Evolutionary conservation across 164 flowering plant genomes (phyloP), one percentile per base, ranked within the genome.

Genomic region (Santalum album): DNA sequence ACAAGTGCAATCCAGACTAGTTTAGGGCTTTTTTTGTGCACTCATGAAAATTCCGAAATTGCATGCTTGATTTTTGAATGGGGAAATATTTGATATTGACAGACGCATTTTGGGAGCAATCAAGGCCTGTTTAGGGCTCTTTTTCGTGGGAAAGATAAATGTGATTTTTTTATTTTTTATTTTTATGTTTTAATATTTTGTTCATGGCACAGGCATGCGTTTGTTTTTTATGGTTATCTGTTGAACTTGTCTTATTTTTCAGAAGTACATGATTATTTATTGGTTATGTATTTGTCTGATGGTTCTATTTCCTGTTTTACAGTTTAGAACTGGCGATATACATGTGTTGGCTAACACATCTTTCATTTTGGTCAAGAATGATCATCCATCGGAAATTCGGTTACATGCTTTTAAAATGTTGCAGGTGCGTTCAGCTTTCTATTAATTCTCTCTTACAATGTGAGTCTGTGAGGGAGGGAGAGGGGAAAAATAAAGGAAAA

Each of bases 371-470:
- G 95, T 85, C 14, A 85, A 72, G 64, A 87, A 76, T 55, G 86
- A 94, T 36, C 87, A 89, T 87, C 75, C 95, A 53, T 77, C 95
- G 23, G 97, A 90, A 72, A 82, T 94, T 55, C 85, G 97, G 51
- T 63, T 94, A 69, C 96, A 90, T 51, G 95, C 92, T 5, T 84
- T 78, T 55, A 94, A 94, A 74, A 72, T 90, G 96, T 63, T 94
- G 55, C 99, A 92, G 96, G 97, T 91, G 56, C 20, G 20, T 16
- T 46, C 27, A 43, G 7, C 55, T 18, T 52, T 14, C 22, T 25
- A 22, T 32, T 57, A 29, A 4, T 7, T 38, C 42, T 2, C 42
- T 3, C 34, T 3, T 29, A 29, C 9, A 29, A 9, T 29, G 34
- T 3, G 34, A 29, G 4, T 29, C n/a, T n/a, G n/a, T n/a, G n/a